Evolutionary conservation across 441 rosid genomes (phyloP).

Genomic region (Brassica balearica): DNA sequence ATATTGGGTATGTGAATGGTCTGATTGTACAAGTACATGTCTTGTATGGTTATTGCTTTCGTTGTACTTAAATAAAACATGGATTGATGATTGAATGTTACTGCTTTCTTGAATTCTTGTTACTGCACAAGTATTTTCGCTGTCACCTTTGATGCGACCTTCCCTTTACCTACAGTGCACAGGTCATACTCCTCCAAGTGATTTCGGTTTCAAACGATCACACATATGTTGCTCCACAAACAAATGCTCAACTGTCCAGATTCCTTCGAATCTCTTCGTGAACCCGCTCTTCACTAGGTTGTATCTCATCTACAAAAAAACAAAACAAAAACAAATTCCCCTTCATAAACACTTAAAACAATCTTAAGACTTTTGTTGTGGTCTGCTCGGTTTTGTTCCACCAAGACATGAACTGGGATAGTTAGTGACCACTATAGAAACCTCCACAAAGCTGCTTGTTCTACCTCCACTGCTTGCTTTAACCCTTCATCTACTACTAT

Average conservation of each 20-base stretch:
- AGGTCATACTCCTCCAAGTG: no score
- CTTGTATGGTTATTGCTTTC: constrained; percentile 31
- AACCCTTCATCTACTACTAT: constrained; percentile 78
- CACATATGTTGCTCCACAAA: no score
- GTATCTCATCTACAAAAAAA: constrained; percentile 77
- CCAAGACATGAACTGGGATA: constrained; percentile 83
- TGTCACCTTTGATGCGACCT: no score
- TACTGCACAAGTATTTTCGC: not conserved
- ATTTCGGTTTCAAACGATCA: no score
- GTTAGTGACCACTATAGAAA: constrained; percentile 99
- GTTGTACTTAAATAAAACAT: not conserved
- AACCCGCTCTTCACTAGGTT: constrained; percentile 42
- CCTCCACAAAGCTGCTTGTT: constrained; percentile 91
- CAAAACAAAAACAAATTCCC: not conserved
- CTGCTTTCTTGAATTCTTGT: not conserved
- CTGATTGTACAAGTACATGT: constrained; percentile 23
- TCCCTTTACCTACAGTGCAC: no score
- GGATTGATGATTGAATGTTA: not conserved
- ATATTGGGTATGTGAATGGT: constrained; percentile 31
- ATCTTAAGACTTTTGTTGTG: constrained; percentile 30
- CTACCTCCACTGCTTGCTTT: constrained; percentile 84
- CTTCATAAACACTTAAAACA: constrained; percentile 1
- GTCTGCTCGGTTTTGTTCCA: constrained; percentile 79
- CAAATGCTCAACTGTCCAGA: no score
- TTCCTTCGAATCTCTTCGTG: no score